phyloP scores from a whole-genome alignment of 768 basidiomycete species.

The Paxillus ammoniavirescens region DNA sequence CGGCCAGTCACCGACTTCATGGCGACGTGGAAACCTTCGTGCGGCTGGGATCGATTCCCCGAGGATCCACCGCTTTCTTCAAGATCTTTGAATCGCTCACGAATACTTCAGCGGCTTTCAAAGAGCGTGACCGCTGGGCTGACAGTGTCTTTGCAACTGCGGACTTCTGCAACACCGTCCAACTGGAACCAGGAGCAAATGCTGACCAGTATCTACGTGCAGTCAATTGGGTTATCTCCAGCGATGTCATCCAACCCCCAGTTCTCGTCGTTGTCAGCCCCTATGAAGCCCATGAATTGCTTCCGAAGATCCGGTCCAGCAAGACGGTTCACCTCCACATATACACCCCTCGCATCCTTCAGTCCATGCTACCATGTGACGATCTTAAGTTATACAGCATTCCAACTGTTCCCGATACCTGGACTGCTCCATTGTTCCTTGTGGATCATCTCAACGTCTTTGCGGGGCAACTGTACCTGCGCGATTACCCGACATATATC shows the following conservation, averaged over 20 bases:
- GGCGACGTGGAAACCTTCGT: not conserved
- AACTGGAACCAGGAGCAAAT: not conserved
- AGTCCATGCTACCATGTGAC: conserved; percentile 37
- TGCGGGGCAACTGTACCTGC: conserved; percentile 45
- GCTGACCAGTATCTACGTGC: conserved; percentile 6
- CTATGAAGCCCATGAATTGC: conserved; percentile 36
- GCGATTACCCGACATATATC: conserved; percentile 31
- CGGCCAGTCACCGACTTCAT: conserved; percentile 31
- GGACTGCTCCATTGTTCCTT: conserved; percentile 10
- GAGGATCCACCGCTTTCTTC: conserved; percentile 23
- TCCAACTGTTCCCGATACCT: conserved; percentile 17
- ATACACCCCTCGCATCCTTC: conserved; percentile 38
- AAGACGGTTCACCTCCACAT: conserved; percentile 37
- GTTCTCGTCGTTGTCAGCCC: conserved; percentile 40
- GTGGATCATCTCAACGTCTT: conserved; percentile 41
- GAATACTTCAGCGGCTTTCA: conserved; percentile 6
- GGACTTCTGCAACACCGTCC: conserved; percentile 14
- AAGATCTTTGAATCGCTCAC: conserved; percentile 11
- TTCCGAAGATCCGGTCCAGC: conserved; percentile 36
- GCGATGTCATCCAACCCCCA: not conserved
- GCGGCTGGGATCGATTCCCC: conserved; percentile 7
- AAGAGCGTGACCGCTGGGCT: conserved; percentile 21
- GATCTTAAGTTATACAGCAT: conserved; percentile 22
- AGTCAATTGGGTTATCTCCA: conserved; percentile 14
- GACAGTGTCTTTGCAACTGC: conserved; percentile 11